These are phyloP conservation scores for Penicillium salamii DNA, from an alignment of 495 filamentous ascomycete genomes.

Conservation along the genomic window DNA sequence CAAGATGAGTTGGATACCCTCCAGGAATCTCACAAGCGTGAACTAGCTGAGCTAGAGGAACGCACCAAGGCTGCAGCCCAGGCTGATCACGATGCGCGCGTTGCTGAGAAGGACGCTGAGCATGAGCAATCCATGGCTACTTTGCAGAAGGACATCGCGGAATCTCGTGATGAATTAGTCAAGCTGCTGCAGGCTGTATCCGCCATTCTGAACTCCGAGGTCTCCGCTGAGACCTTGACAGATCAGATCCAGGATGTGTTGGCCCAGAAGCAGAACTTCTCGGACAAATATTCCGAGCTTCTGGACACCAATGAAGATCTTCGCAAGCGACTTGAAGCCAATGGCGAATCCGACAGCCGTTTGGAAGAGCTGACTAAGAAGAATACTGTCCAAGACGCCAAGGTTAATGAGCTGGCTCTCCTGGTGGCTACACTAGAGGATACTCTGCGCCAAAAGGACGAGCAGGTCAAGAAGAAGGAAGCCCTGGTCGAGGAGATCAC, in stretches of 20 bases:
- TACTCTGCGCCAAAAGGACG: constrained; percentile 66
- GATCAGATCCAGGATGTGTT: constrained; percentile 49
- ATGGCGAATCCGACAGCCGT: constrained; percentile 36
- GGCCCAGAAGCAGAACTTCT: constrained; percentile 44
- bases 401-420: constrained; percentile 48
- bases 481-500: constrained; percentile 55
- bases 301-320: constrained; percentile 41
- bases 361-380: constrained; percentile 37
- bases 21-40: constrained; percentile 51
- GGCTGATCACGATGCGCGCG: constrained; percentile 43
- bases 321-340: constrained; percentile 55
- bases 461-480: constrained; percentile 69
- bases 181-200: constrained; percentile 55
- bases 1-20: constrained; percentile 52
- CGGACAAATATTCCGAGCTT: constrained; percentile 44
- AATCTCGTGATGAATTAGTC: constrained; percentile 66
- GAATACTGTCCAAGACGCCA: constrained; percentile 37
- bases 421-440: constrained; percentile 57
- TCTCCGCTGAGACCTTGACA: constrained; percentile 39
- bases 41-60: constrained; percentile 48
- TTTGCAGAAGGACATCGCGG: constrained; percentile 66
- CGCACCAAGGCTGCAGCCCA: constrained; percentile 38
- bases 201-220: constrained; percentile 48
- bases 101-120: constrained; percentile 48
- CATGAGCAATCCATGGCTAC: constrained; percentile 58